Evolutionary conservation across 208 protist species (phyloP).

Genomic region (Phytomonas sp.): DNA sequence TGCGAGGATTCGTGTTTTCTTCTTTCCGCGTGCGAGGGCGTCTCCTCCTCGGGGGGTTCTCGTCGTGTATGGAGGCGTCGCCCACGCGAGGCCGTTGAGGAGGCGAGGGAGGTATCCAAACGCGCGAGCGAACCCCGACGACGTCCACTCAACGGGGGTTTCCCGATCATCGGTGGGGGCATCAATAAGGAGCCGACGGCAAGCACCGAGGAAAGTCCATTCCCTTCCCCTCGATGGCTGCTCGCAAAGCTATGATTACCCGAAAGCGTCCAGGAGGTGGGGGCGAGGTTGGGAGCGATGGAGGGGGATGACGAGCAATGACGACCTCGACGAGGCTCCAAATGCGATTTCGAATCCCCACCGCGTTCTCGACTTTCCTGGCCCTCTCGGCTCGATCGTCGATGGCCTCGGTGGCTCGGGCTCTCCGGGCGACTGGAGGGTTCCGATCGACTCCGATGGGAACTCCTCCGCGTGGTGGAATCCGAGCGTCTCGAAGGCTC

Average conservation of each 20-base stretch:
- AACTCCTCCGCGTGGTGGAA: too few species aligned
- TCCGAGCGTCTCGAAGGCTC: too few species aligned
- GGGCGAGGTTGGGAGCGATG: conserved; percentile 11
- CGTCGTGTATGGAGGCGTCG: too few species aligned
- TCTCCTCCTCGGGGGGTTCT: too few species aligned
- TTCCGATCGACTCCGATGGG: too few species aligned
- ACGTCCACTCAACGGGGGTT: conserved; percentile 45
- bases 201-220: conserved; percentile 16
- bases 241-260: neutral
- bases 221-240: conserved; percentile 14
- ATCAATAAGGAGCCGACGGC: neutral
- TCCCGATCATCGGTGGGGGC: conserved; percentile 21
- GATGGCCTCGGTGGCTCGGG: too few species aligned
- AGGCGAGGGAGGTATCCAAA: conserved; percentile 13
- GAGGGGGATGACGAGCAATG: neutral
- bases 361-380: conserved; percentile 22
- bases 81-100: conserved; percentile 5
- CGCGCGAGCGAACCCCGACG: conserved; percentile 13
- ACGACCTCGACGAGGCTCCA: neutral
- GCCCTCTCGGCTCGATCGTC: too few species aligned
- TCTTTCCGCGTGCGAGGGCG: too few species aligned
- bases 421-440: too few species aligned
- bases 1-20: too few species aligned
- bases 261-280: conserved; percentile 7
- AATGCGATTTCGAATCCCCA: conserved; percentile 8